Evolutionary conservation across 1,284 basidiomycete species (phyloP).

Genomic region (Abortiporus biennis): DNA sequence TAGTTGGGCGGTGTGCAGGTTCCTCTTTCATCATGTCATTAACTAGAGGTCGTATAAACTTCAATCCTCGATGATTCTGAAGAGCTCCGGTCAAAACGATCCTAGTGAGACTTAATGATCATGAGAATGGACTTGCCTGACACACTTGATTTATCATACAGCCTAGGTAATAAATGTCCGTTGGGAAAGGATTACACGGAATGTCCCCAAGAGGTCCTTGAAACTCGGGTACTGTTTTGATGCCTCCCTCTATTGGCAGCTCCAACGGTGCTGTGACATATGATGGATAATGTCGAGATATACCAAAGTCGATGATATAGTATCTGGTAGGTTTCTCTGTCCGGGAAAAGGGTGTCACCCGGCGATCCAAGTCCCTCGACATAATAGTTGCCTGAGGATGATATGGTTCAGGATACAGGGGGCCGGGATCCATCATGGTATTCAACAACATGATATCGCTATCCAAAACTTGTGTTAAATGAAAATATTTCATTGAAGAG

Average conservation of each 20-base stretch:
- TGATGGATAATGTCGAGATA: conserved; percentile 22
- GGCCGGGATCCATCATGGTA: conserved; percentile 31
- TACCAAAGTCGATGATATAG: conserved; percentile 29
- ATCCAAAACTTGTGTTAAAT: not conserved
- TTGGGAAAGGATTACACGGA: conserved; percentile 20
- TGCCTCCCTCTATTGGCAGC: conserved; percentile 13
- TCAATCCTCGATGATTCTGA: conserved; percentile 7
- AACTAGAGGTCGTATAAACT: conserved; percentile 11
- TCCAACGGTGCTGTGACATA: conserved; percentile 4
- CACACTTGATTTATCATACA: conserved; percentile 25
- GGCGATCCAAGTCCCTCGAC: conserved; percentile 14
- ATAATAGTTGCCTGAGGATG: conserved; percentile 17
- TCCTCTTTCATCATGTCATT: conserved; percentile 8
- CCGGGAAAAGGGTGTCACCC: conserved; percentile 22
- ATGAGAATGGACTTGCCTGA: conserved; percentile 8
- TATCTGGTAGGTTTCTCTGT: conserved; percentile 26
- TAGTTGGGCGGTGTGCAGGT: conserved; percentile 6
- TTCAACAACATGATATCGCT: conserved; percentile 35
- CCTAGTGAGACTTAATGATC: too few species aligned
- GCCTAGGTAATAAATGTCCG: conserved; percentile 24
- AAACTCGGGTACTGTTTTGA: conserved; percentile 18
- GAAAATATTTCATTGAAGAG: not conserved
- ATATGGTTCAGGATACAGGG: conserved; percentile 21
- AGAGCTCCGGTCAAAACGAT: too few species aligned
- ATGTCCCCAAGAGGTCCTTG: conserved; percentile 4